These are phyloP conservation scores for Xylaria sp. DNA, from an alignment of 2,329 filamentous ascomycete genomes.

Conservation along the genomic window DNA sequence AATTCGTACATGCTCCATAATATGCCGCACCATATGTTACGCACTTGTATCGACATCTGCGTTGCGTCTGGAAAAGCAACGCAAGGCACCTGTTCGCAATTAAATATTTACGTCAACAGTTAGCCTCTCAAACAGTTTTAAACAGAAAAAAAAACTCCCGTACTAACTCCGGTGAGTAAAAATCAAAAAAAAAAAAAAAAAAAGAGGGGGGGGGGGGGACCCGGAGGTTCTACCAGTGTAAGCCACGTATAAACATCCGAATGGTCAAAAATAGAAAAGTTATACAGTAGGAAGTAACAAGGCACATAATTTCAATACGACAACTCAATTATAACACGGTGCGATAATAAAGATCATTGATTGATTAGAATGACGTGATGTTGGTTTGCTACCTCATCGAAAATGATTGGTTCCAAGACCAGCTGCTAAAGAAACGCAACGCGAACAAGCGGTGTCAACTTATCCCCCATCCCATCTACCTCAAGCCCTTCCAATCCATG, in stretches of 20 bases:
- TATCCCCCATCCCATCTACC: conserved; percentile 10
- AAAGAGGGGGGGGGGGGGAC: too few species aligned
- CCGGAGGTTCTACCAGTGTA: too few species aligned
- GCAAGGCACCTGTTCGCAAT: background rate
- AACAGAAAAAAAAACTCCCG: too few species aligned
- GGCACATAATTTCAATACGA: conserved; percentile 6
- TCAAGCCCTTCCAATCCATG: background rate
- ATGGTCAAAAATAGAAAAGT: too few species aligned
- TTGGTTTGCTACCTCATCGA: background rate
- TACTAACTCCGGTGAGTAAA: too few species aligned
- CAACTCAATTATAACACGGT: background rate
- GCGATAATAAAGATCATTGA: background rate
- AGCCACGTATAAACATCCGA: too few species aligned
- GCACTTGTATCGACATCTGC: too few species aligned
- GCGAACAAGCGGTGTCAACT: background rate
- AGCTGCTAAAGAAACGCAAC: background rate
- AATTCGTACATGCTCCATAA: background rate
- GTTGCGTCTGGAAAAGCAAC: too few species aligned
- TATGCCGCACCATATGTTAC: background rate
- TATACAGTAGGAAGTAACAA: too few species aligned
- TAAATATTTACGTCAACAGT: background rate
- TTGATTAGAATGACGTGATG: conserved; percentile 8
- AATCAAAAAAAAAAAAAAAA: too few species aligned
- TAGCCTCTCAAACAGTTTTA: background rate
- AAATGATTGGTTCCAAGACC: background rate